Evolutionary conservation across 2,329 filamentous ascomycete genomes (phyloP).

Genomic region (Claviceps digitariae): DNA sequence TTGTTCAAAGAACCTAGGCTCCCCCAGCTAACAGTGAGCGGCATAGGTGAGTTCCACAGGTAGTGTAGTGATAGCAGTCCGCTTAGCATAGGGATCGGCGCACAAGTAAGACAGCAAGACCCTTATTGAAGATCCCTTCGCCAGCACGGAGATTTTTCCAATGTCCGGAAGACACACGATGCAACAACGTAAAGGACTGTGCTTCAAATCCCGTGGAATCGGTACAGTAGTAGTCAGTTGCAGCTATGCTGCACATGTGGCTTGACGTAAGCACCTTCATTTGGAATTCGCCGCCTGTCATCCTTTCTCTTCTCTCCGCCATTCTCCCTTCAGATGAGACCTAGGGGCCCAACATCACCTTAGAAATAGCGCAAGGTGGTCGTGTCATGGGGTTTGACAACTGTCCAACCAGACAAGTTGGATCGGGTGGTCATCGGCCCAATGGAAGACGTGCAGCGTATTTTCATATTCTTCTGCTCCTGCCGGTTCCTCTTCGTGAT

Average conservation of each 20-base stretch:
- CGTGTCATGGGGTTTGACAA: not conserved
- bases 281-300: not conserved
- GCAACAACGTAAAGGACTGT: not conserved
- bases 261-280: not conserved
- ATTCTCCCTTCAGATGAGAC: not conserved
- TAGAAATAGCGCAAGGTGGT: not conserved
- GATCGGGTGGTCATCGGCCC: not conserved
- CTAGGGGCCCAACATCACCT: too few species aligned
- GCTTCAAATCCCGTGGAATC: not conserved
- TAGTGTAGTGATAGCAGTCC: not conserved
- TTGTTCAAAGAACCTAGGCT: not conserved
- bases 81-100: not conserved
- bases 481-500: not conserved
- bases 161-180: not conserved
- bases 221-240: not conserved
- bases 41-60: not conserved
- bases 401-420: not conserved
- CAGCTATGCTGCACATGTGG: not conserved
- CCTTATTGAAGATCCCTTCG: not conserved
- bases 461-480: not conserved
- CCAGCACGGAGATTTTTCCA: not conserved
- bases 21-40: not conserved
- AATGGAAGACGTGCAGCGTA: not conserved
- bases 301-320: constrained; percentile 5
- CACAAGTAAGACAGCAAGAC: not conserved